These are phyloP conservation scores for Neurospora sublineolata DNA, from an alignment of 495 filamentous ascomycete genomes.

Conservation along the genomic window DNA sequence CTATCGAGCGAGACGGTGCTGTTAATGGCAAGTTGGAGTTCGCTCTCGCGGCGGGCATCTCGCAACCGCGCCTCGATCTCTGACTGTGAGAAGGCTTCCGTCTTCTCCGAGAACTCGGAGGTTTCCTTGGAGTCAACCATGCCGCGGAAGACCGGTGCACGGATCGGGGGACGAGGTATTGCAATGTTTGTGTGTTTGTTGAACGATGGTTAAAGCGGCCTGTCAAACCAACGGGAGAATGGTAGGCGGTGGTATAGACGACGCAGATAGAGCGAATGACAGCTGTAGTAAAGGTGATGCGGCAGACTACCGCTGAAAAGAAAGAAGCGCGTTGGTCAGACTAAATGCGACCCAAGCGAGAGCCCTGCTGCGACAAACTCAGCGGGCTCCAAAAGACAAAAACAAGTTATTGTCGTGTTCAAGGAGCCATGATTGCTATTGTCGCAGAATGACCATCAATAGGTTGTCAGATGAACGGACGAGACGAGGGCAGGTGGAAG, in stretches of 20 bases:
- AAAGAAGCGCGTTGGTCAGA: neutral
- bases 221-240: neutral
- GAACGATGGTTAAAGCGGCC: neutral
- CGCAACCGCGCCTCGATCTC: slow-evolving; percentile 28
- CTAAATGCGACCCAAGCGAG: slow-evolving; percentile 3
- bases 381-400: neutral
- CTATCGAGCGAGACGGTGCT: slow-evolving; percentile 32
- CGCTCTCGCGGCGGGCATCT: slow-evolving; percentile 22
- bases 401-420: neutral
- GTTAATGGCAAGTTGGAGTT: slow-evolving; percentile 19
- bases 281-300: neutral
- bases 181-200: neutral
- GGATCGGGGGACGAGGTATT: neutral
- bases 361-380: neutral
- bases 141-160: slow-evolving; percentile 3
- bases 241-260: neutral
- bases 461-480: slow-evolving; percentile 26
- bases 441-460: slow-evolving; percentile 17
- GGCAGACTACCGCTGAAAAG: neutral
- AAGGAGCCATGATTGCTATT: slow-evolving; percentile 6
- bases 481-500: slow-evolving; percentile 8
- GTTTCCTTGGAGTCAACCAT: slow-evolving; percentile 30
- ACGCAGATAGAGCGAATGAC: slow-evolving; percentile 8
- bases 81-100: slow-evolving; percentile 38
- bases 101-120: slow-evolving; percentile 33